A percentile compares a stretch with the other conserved stretches of the same genome.
These are phyloP conservation scores for Xylaria palmicola DNA, from an alignment of 495 filamentous ascomycete species.

Conservation along the genomic window DNA sequence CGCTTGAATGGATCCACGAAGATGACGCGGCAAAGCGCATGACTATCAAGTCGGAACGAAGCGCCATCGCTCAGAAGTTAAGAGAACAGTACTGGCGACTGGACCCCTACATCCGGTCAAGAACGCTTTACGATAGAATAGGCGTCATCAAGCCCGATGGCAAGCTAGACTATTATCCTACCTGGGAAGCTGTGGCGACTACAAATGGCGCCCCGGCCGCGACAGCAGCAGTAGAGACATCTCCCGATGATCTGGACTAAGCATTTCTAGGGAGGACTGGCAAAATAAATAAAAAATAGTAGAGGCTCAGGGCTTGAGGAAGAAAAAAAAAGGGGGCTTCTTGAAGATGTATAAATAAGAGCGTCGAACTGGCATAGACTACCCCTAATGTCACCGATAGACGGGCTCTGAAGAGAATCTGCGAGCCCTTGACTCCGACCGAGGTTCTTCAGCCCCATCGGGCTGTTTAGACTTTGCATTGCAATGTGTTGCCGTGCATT, in stretches of 20 bases:
- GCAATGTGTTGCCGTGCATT: not conserved
- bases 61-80: slow-evolving; percentile 58
- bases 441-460: no score
- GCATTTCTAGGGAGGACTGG: not conserved
- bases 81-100: slow-evolving; percentile 79
- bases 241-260: slow-evolving; percentile 57
- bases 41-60: slow-evolving; percentile 46
- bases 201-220: slow-evolving; percentile 25
- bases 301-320: not conserved
- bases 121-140: slow-evolving; percentile 71
- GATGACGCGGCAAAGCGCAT: slow-evolving; percentile 32
- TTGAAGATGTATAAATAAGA: not conserved
- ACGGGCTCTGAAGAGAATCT: not conserved
- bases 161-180: slow-evolving; percentile 66
- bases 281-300: not conserved
- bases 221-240: slow-evolving; percentile 39
- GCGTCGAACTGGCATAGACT: not conserved
- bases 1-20: slow-evolving; percentile 65
- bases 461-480: no score
- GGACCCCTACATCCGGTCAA: slow-evolving; percentile 73
- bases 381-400: not conserved
- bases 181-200: slow-evolving; percentile 28
- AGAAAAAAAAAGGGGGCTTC: not conserved
- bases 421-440: no score
- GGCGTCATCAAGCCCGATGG: slow-evolving; percentile 67